Base-by-base conservation (phyloP, 23 red algal species). In the Gracilaria vermiculophylla region DNA sequence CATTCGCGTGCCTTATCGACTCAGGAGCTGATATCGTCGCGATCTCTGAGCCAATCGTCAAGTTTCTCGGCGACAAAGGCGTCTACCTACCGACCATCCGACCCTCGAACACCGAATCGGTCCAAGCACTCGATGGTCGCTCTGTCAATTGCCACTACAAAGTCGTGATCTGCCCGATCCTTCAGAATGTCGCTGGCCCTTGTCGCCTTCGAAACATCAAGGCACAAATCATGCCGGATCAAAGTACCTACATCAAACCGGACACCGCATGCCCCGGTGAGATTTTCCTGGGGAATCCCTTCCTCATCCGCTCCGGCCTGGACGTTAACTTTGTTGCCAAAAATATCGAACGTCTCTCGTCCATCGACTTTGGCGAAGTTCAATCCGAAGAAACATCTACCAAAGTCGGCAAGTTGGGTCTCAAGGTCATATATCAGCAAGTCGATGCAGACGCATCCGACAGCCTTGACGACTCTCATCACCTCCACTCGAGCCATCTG, bases 161-260 rank as follows among this genome's bases (percentile, higher is more conserved):
- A 0, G 60, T 45, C 5, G 60, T 71, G 28, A 5, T 47, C 5
- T 47, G 43, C 67, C 69, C 16, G 0, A 24, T 34, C 81, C 55
- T 86, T 14, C 17, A 86, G 28, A 86, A 58, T 21, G 49, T 73
- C 14, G 81, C 65, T 73, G 81, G 81, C 3, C 81, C 58, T 37
- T 86, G 81, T 54, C 62, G 81, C 17, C 81, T 86, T 70, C 81
- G 81, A 2, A 86, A 86, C 53, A 86, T 86, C 60, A 71, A 49
- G 10, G 81, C 69, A 5, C 20, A 82, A 39, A 80, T 80, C 76
- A 32, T 80, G 37, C 49, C 76, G 6, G 41, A 53, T 48, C 5
- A 80, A 61, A 12, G 12, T 47, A 5, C 5, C 5, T 5, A 5
- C 12, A 8, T 47, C 43, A 8, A 8, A 5, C 43, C 43, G 6